Percentiles rank a stretch among this genome's conserved stretches.
Conservation (phyloP, 108 stramenopile genomes). For the Aurantiochytrium sp. region DNA sequence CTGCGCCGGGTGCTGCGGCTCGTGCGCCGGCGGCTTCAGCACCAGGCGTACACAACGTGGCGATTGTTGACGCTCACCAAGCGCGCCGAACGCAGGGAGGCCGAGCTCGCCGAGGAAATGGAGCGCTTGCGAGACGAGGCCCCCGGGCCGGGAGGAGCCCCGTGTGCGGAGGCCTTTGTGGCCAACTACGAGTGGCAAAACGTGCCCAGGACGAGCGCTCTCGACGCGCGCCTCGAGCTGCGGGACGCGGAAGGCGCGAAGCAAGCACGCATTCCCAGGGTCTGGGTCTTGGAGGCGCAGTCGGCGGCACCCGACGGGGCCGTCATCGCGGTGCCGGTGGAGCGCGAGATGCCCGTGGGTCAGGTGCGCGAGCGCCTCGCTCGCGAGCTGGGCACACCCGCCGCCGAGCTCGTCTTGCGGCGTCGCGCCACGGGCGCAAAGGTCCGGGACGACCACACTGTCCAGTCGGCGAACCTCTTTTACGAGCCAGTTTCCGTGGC, state of each 20-base stretch:
- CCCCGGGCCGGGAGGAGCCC: too few species aligned
- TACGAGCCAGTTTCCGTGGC: not conserved
- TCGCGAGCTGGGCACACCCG: not conserved
- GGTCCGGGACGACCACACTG: not conserved
- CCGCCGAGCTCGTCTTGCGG: not conserved
- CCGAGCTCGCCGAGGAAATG: not conserved
- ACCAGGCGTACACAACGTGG: not conserved
- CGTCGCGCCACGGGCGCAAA: not conserved
- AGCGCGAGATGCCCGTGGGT: not conserved
- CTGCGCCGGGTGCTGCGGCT: not conserved
- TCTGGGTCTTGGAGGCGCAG: not conserved
- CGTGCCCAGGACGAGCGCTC: not conserved
- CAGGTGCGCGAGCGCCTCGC: not conserved
- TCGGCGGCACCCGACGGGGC: too few species aligned
- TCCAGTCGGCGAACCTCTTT: not conserved
- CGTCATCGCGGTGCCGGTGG: not conserved
- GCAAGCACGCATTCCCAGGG: not conserved
- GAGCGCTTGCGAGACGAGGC: not conserved
- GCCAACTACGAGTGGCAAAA: conserved; percentile 8
- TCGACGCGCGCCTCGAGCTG: not conserved
- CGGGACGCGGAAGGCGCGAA: not conserved
- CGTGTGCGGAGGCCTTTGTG: too few species aligned
- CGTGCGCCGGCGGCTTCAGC: not conserved
- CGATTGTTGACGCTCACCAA: not conserved
- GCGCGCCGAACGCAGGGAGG: not conserved